Evolutionary conservation across 352 stramenopile species (phyloP), one percentile per base, ranked within the genome.

Genomic region (Phytophthora sp.): DNA sequence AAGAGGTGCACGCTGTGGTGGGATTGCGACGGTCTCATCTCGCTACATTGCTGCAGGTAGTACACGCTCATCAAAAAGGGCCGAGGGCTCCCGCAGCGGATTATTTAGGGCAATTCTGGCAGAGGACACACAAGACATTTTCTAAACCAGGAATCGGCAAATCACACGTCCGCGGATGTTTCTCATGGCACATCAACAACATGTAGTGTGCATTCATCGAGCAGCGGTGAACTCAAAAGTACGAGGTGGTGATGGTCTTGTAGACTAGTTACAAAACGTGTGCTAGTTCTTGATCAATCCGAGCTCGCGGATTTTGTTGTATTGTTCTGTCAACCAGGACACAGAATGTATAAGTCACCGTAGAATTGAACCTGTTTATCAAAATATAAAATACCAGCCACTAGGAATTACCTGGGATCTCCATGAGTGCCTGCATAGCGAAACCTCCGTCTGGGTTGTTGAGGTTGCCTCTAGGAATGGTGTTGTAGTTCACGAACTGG

Each of bases 401-500:
- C 84, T n/a, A n/a, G n/a, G n/a, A n/a, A n/a, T 6, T 59, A 82
- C 74, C 74, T 75, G 74, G 74, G 27, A 82, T 74, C 52, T 82
- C 74, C 74, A 82, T 82, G 23, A 82, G 71, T 53, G 74, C 74
- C 36, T 73, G 60, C 67, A 79, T 75, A 3, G 74, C 74, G 46
- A 82, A 82, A 15, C 74, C 74, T 42, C 66, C 74, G 39, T 82
- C 74, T 7, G 71, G 74, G 35, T 79, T 79, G 38, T 76, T 58
- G 7, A 75, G 58, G 9, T 69, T 76, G 13, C 69, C 66, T 45
- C 56, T 69, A 3, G 70, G 70, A 27, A 91, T 77, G 1, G 71
- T 76, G 51, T 85, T 90, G 74, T 91, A 94, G 41, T 93, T 80
- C 11, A 94, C 84, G 56, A 93, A 93, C 71, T 94, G 84, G 61